Evolutionary conservation across 2,329 filamentous ascomycete genomes (phyloP).

Genomic region (Ophiostoma sp.): DNA sequence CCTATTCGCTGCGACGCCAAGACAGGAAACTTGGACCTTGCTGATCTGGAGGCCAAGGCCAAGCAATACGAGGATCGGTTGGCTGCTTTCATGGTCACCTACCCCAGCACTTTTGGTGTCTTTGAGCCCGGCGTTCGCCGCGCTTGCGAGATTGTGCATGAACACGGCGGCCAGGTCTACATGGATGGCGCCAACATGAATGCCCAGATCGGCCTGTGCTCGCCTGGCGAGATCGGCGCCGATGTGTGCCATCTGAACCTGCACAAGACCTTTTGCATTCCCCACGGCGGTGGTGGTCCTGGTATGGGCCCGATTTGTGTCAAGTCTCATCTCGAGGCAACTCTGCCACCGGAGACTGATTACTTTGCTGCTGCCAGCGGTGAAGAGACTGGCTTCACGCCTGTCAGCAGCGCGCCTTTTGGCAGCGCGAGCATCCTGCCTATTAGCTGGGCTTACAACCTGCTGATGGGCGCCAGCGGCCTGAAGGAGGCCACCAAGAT

Average conservation of each 20-base stretch:
- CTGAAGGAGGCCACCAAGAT: slow-evolving; percentile 86
- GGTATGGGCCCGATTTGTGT: slow-evolving; percentile 93
- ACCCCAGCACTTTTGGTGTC: slow-evolving; percentile 90
- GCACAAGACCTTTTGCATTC: slow-evolving; percentile 98
- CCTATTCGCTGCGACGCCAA: slow-evolving; percentile 82
- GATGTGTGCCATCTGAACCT: slow-evolving; percentile 96
- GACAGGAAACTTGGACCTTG: slow-evolving; percentile 85
- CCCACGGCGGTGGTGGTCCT: slow-evolving; percentile 88
- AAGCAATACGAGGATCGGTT: slow-evolving; percentile 80
- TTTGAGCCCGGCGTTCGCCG: slow-evolving; percentile 87
- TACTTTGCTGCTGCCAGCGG: slow-evolving; percentile 23
- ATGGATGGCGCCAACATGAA: slow-evolving; percentile 99
- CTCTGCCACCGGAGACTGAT: slow-evolving; percentile 53
- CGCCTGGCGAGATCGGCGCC: slow-evolving; percentile 88
- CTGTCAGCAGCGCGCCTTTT: slow-evolving; percentile 76
- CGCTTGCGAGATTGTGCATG: slow-evolving; percentile 78
- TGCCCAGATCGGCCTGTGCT: slow-evolving; percentile 91
- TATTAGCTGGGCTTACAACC: slow-evolving; percentile 93
- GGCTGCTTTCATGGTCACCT: slow-evolving; percentile 93
- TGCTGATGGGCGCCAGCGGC: slow-evolving; percentile 80
- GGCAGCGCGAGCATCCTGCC: slow-evolving; percentile 88
- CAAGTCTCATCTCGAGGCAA: slow-evolving; percentile 69
- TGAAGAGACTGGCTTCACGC: slow-evolving; percentile 33
- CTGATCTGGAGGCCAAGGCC: slow-evolving; percentile 80
- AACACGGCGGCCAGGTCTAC: slow-evolving; percentile 87